Conservation (phyloP, 2,329 filamentous ascomycete genomes). For the Pyricularia grisea region DNA sequence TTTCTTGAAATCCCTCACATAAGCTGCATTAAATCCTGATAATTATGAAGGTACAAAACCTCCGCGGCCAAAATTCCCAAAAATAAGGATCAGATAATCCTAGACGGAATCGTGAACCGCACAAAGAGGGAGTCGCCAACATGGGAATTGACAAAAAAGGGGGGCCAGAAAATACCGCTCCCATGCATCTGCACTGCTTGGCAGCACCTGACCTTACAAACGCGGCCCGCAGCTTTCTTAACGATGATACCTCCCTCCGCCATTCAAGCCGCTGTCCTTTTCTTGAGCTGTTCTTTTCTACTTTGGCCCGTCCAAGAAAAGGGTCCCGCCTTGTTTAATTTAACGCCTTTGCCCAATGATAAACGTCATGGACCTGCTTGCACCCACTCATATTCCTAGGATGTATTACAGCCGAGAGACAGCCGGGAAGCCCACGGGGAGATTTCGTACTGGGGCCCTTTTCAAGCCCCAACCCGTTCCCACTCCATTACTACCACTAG, state of each 20-base stretch:
- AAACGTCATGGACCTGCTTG: background rate
- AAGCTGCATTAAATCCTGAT: background rate
- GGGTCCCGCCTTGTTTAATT: background rate
- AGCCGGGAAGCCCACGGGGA: background rate
- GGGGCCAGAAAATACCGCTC: background rate
- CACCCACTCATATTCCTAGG: background rate
- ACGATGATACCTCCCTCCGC: background rate
- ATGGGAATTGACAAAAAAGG: background rate
- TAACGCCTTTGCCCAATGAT: background rate
- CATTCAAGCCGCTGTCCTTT: background rate
- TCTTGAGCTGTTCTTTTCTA: background rate
- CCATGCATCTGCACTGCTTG: background rate
- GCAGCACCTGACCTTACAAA: background rate
- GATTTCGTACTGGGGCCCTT: background rate
- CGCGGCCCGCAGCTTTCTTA: background rate
- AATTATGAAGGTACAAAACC: background rate
- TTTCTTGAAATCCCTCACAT: background rate
- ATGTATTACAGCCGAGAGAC: background rate
- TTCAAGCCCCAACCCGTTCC: background rate
- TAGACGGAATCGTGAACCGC: background rate
- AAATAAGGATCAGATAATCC: background rate
- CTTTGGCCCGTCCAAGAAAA: background rate
- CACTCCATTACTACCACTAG: background rate
- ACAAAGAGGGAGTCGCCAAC: background rate
- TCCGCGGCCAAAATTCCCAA: background rate